A percentile compares a stretch with the other conserved stretches of the same genome.
These are phyloP conservation scores for Aquilaria sinensis DNA, from an alignment of 345 rosid species.

Conservation along the genomic window DNA sequence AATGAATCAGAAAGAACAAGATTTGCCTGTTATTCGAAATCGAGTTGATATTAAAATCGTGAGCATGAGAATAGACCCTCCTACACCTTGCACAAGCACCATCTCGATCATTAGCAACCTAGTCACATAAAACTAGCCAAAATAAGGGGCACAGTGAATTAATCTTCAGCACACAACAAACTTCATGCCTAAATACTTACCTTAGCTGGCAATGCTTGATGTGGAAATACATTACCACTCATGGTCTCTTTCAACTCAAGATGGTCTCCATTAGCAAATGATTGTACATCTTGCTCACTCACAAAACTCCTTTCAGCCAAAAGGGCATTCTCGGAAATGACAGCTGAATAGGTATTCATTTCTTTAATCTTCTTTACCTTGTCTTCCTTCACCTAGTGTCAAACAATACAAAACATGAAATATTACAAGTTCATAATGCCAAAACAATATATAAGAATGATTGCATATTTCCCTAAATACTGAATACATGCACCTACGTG, in stretches of 20 bases:
- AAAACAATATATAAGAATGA: conserved; percentile 1
- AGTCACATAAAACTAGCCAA: conserved; percentile 22
- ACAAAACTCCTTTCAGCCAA: conserved; percentile 49
- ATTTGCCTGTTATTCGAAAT: conserved; percentile 85
- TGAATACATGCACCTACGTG: no score
- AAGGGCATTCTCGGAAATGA: conserved; percentile 49
- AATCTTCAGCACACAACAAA: neutral
- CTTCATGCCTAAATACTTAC: conserved; percentile 20
- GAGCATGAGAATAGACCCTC: conserved; percentile 59
- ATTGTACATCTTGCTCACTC: conserved; percentile 23
- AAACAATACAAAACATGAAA: conserved; percentile 7
- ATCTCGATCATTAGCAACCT: conserved; percentile 40
- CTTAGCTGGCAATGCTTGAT: conserved; percentile 25
- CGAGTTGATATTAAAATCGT: conserved; percentile 82
- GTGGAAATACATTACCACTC: conserved; percentile 16
- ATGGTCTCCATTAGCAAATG: conserved; percentile 30
- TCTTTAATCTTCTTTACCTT: conserved; percentile 46
- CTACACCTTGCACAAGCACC: conserved; percentile 44
- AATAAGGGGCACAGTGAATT: conserved; percentile 9
- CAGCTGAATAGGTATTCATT: conserved; percentile 24
- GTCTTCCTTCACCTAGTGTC: conserved; percentile 41
- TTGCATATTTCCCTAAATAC: no score
- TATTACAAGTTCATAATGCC: neutral
- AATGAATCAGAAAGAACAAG: conserved; percentile 6
- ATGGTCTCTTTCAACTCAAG: conserved; percentile 26